Percentiles rank a stretch among this genome's conserved stretches.
Conservation (phyloP, 2,329 filamentous ascomycete genomes). For the Claviceps fusiformis region DNA sequence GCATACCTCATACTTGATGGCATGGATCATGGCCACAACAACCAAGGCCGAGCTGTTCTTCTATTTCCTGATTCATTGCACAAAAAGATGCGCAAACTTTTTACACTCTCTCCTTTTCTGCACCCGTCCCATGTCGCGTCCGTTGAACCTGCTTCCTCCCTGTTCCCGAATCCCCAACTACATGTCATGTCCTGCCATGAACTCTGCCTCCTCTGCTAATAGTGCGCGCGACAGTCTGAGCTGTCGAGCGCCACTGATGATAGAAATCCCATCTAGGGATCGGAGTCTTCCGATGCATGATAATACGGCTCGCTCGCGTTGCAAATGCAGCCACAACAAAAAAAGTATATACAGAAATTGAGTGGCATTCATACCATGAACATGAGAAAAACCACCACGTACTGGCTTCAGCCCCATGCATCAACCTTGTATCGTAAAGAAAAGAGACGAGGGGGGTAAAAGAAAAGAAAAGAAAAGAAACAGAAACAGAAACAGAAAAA, state of each 20-base stretch:
- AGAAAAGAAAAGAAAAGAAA: neutral
- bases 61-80: neutral
- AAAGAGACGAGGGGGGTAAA: neutral
- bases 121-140: neutral
- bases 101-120: too few relatives aligned
- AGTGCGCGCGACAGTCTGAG: too few relatives aligned
- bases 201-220: too few relatives aligned
- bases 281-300: neutral
- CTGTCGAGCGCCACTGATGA: too few relatives aligned
- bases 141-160: neutral
- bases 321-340: constrained; percentile 1
- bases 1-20: neutral
- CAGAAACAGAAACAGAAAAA: neutral
- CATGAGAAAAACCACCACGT: neutral
- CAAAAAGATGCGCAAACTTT: too few relatives aligned
- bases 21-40: neutral
- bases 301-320: constrained; percentile 1
- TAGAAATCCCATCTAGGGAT: neutral
- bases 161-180: too few relatives aligned
- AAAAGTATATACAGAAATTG: constrained; percentile 4
- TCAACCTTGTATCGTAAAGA: neutral
- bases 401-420: neutral
- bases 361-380: neutral
- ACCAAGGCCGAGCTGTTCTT: neutral
- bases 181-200: too few relatives aligned